Conservation (phyloP, 1,139 yeast species). For the Yamadazyma epiphylla region DNA sequence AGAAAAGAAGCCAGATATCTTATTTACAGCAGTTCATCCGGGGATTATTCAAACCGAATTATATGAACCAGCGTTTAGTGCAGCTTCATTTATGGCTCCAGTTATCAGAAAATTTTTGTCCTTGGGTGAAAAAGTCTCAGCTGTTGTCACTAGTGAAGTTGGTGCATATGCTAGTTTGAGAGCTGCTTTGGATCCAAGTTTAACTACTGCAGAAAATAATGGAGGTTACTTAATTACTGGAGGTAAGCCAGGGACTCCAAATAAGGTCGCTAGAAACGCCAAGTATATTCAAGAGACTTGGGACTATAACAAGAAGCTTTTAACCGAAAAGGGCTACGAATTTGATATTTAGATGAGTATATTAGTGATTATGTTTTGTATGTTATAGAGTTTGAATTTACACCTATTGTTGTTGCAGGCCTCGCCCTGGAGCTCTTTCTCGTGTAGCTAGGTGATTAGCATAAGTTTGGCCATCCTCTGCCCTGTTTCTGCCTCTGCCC, state of each 20-base stretch:
- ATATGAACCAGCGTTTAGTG: conserved; percentile 17
- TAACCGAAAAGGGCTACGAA: conserved; percentile 21
- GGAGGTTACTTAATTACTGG: conserved; percentile 36
- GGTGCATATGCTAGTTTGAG: conserved; percentile 33
- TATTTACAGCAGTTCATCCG: conserved; percentile 36
- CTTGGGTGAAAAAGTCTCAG: conserved; percentile 11
- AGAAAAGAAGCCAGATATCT: conserved; percentile 26
- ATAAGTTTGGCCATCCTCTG: too few relatives aligned
- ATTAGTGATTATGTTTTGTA: too few relatives aligned
- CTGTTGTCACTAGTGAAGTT: conserved; percentile 31
- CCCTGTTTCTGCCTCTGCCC: too few relatives aligned
- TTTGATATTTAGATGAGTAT: too few relatives aligned
- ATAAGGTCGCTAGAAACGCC: conserved; percentile 20
- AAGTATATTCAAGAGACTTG: conserved; percentile 25
- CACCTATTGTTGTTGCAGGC: too few relatives aligned
- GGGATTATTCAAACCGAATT: conserved; percentile 38
- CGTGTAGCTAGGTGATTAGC: too few relatives aligned
- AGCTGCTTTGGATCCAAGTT: conserved; percentile 28
- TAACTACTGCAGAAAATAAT: conserved; percentile 22
- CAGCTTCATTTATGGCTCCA: conserved; percentile 15
- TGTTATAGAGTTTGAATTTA: too few relatives aligned
- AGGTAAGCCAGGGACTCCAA: conserved; percentile 25
- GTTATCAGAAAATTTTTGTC: conserved; percentile 14
- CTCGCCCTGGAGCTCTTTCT: too few relatives aligned
- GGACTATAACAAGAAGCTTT: conserved; percentile 24